Conservation (phyloP, 2,329 filamentous ascomycete genomes). For the Nakataea oryzae region DNA sequence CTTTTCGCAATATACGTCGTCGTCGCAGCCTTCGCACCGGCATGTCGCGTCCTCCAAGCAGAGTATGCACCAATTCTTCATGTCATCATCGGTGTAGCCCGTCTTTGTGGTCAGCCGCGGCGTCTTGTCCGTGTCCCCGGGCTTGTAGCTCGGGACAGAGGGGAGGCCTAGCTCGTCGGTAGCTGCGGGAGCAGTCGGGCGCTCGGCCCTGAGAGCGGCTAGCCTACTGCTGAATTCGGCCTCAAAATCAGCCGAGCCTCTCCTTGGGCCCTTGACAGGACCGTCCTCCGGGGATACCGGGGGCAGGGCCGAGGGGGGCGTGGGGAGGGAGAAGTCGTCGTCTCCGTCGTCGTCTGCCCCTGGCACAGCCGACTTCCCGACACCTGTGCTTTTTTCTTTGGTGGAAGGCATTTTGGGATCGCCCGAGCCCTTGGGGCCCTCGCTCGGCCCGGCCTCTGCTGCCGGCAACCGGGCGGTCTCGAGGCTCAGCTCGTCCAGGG, state of each 20-base stretch:
- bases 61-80: conserved; percentile 70
- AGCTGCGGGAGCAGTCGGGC: conserved; percentile 15
- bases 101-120: conserved; percentile 24
- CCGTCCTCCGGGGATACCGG: conserved; percentile 7
- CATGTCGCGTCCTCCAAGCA: conserved; percentile 71
- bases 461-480: not conserved
- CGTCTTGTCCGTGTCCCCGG: conserved; percentile 19
- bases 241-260: conserved; percentile 21
- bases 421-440: no score
- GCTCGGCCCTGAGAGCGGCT: conserved; percentile 33
- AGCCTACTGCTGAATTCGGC: conserved; percentile 40
- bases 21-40: conserved; percentile 60
- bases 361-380: conserved; percentile 1
- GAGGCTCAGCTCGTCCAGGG: conserved; percentile 28
- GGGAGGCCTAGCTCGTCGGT: conserved; percentile 31
- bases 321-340: conserved; percentile 28
- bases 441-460: not conserved
- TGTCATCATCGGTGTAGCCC: conserved; percentile 57
- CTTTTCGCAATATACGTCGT: conserved; percentile 61
- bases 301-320: conserved; percentile 31
- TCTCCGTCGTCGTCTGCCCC: not conserved
- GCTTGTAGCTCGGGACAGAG: conserved; percentile 37
- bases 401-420: not conserved
- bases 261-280: not conserved
- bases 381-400: not conserved